Percentiles rank a stretch among this genome's conserved stretches.
phyloP scores from a whole-genome alignment of 2,329 filamentous ascomycete genomes.

The Aspergillus sp. region DNA sequence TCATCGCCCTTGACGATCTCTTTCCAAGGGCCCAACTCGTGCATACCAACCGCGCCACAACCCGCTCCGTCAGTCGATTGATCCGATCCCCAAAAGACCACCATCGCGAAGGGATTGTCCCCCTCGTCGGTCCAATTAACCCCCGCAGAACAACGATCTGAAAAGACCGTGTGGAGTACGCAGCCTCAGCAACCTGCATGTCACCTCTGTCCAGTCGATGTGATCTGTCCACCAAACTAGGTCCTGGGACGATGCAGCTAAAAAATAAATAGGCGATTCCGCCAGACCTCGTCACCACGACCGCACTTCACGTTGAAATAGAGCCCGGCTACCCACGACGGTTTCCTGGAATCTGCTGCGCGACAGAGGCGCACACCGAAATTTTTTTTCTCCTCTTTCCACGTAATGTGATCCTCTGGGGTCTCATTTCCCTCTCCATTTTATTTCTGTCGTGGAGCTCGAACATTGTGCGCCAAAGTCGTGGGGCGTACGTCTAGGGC shows the following conservation, averaged over 20 bases:
- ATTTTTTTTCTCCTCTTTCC: not conserved
- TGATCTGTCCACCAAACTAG: slow-evolving; percentile 29
- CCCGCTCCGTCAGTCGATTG: slow-evolving; percentile 9
- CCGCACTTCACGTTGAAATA: slow-evolving; percentile 21
- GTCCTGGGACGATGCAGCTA: slow-evolving; percentile 15
- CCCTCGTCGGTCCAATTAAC: slow-evolving; percentile 10
- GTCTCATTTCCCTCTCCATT: not conserved
- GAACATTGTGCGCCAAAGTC: not conserved
- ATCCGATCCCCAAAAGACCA: slow-evolving; percentile 12
- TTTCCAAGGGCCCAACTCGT: slow-evolving; percentile 10
- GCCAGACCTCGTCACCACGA: slow-evolving; percentile 10
- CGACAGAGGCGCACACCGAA: not conserved
- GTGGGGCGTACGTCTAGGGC: not conserved
- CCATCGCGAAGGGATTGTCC: slow-evolving; percentile 3
- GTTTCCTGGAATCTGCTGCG: not conserved
- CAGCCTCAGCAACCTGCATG: slow-evolving; percentile 21
- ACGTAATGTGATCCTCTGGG: not conserved
- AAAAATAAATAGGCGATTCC: slow-evolving; percentile 3
- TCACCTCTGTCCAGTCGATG: slow-evolving; percentile 23
- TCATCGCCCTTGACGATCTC: slow-evolving; percentile 14
- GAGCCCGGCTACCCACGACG: slow-evolving; percentile 13
- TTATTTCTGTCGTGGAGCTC: not conserved
- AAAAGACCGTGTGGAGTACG: slow-evolving; percentile 10
- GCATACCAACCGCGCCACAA: slow-evolving; percentile 10
- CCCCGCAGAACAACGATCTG: slow-evolving; percentile 11